Percentiles rank a stretch among this genome's conserved stretches.
Conservation (phyloP, 108 stramenopile genomes). For the Epipyxis sp. region DNA sequence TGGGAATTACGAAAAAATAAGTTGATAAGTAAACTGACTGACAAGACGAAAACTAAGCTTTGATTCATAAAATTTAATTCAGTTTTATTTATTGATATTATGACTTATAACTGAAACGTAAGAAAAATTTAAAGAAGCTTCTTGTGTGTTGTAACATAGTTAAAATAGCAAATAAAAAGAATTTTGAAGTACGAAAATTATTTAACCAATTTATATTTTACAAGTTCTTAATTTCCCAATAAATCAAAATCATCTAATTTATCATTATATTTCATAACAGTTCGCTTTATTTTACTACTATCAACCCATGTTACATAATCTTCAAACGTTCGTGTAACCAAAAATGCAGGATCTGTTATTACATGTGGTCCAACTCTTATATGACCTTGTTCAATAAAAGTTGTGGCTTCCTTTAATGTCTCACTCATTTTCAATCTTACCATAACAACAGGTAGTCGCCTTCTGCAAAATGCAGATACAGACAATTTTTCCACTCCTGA, state of each 20-base stretch:
- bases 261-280: slow-evolving; percentile 90
- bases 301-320: slow-evolving; percentile 99
- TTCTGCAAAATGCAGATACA: slow-evolving; percentile 84
- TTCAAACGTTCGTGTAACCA: slow-evolving; percentile 89
- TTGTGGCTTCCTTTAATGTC: slow-evolving; percentile 82
- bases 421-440: slow-evolving; percentile 95
- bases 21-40: background rate
- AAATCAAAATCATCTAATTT: slow-evolving; percentile 99
- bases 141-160: too few relatives aligned
- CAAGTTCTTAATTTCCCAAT: slow-evolving; percentile 73
- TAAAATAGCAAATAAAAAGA: too few relatives aligned
- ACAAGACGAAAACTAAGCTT: too few relatives aligned
- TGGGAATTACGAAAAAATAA: slow-evolving; percentile 2
- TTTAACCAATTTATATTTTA: too few relatives aligned
- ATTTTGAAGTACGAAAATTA: too few relatives aligned
- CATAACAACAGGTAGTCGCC: slow-evolving; percentile 96
- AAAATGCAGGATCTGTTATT: slow-evolving; percentile 55
- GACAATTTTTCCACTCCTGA: slow-evolving; percentile 85
- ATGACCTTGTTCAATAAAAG: slow-evolving; percentile 94
- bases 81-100: too few relatives aligned
- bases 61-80: too few relatives aligned
- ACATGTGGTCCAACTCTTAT: slow-evolving; percentile 91
- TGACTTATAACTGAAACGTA: too few relatives aligned
- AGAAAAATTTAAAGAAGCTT: too few relatives aligned
- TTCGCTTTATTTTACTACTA: slow-evolving; percentile 83